Base-by-base conservation (phyloP, 169 alveolate species). In the Plasmodium malariae region DNA sequence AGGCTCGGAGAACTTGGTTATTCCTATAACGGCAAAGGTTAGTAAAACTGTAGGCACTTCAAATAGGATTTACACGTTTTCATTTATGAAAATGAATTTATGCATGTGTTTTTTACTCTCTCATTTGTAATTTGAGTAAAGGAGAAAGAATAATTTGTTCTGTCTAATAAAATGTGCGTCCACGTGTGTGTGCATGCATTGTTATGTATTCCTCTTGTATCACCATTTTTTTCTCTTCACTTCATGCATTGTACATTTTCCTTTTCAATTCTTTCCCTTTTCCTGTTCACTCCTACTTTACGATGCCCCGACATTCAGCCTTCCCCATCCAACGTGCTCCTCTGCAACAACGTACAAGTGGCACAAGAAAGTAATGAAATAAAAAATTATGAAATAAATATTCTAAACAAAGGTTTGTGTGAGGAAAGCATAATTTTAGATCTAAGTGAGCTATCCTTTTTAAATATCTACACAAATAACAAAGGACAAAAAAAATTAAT, bases 21-120 rank as follows among this genome's bases (percentile, higher is more conserved):
- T 83, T 17, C 91, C 91, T 45, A 30, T 83, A 45, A 83, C 43
- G 34, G 68, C 48, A 17, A 83, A 51, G 71, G 83, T 63, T 24
- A 65, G 49, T 3, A 6, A 26, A 26, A 30, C 0, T 1, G 26
- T n/a, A n/a, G n/a, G n/a, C n/a, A n/a, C n/a, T n/a, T n/a, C n/a
- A n/a, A n/a, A n/a, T n/a, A n/a, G n/a, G n/a, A n/a, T n/a, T n/a
- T n/a, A n/a, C n/a, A n/a, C n/a, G n/a, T n/a, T n/a, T n/a, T n/a
- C n/a, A n/a, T n/a, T n/a, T n/a, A n/a, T n/a, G n/a, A n/a, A n/a
- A n/a, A n/a, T n/a, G n/a, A n/a, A n/a, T n/a, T n/a, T n/a, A n/a
- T n/a, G n/a, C n/a, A n/a, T n/a, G n/a, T n/a, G n/a, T n/a, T n/a
- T n/a, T n/a, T n/a, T n/a, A n/a, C n/a, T n/a, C n/a, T n/a, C n/a